Conservation (phyloP, 768 basidiomycete species). For the Leccinum fibrillosum region DNA sequence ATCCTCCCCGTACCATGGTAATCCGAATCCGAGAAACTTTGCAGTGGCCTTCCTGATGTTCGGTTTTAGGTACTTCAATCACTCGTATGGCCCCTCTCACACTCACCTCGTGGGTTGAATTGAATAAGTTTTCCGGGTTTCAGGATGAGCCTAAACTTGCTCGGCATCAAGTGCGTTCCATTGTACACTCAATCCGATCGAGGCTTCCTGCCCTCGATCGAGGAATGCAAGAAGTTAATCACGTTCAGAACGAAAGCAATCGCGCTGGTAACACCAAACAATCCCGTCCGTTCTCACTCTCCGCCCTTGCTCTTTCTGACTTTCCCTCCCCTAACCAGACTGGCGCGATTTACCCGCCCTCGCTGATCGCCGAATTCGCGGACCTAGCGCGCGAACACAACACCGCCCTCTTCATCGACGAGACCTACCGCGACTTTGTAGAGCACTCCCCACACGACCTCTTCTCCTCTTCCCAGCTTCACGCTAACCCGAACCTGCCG, state of each 20-base stretch:
- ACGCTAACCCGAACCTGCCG: not conserved
- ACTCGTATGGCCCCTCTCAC: slow-evolving; percentile 38
- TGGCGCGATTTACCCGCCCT: slow-evolving; percentile 62
- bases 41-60: not conserved
- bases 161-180: slow-evolving; percentile 56
- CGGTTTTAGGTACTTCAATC: slow-evolving; percentile 59
- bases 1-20: slow-evolving; percentile 74
- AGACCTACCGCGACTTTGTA: slow-evolving; percentile 85
- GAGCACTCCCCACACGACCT: slow-evolving; percentile 53
- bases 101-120: not conserved
- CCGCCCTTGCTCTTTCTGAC: not conserved
- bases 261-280: slow-evolving; percentile 74
- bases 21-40: not conserved
- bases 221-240: slow-evolving; percentile 49
- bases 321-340: slow-evolving; percentile 39
- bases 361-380: slow-evolving; percentile 56
- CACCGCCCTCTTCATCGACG: slow-evolving; percentile 76
- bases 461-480: slow-evolving; percentile 35
- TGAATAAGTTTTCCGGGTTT: not conserved
- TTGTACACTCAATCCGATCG: slow-evolving; percentile 48
- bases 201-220: slow-evolving; percentile 59
- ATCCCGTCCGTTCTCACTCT: slow-evolving; percentile 46
- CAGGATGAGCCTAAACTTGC: slow-evolving; percentile 66
- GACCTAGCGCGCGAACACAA: slow-evolving; percentile 50
- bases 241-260: slow-evolving; percentile 64